Percentiles rank a stretch among this genome's conserved stretches.
These are phyloP conservation scores for California macrophylla DNA, from an alignment of 441 rosid genomes.

Conservation along the genomic window DNA sequence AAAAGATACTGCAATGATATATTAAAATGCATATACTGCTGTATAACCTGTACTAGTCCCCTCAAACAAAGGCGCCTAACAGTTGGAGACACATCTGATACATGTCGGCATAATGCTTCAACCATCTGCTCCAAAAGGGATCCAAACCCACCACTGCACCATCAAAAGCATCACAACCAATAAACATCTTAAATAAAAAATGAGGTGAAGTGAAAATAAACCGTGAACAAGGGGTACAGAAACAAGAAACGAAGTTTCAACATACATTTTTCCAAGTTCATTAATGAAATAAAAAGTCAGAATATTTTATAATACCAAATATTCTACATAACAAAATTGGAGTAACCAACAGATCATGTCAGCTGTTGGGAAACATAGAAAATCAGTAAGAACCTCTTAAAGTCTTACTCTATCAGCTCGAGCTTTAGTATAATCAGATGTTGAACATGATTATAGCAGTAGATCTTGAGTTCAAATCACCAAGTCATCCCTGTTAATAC, in stretches of 20 bases:
- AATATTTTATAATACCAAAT: not conserved
- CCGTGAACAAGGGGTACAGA: not conserved
- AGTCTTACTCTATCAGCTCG: not conserved
- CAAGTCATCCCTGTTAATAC: not conserved
- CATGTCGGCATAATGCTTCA: slow-evolving; percentile 85
- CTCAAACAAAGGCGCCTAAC: slow-evolving; percentile 91
- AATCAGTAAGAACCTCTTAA: not conserved
- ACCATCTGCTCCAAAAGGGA: slow-evolving; percentile 91
- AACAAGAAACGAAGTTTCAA: not conserved
- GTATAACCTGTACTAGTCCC: slow-evolving; percentile 83
- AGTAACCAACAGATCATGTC: not conserved
- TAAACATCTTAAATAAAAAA: slow-evolving; percentile 12
- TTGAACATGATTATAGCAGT: not conserved
- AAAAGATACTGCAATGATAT: not conserved
- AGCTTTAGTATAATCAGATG: not conserved
- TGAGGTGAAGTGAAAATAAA: slow-evolving; percentile 2
- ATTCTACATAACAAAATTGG: not conserved
- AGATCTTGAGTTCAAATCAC: not conserved
- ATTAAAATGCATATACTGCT: not conserved
- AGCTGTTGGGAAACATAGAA: not conserved
- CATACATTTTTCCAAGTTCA: not conserved
- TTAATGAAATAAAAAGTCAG: not conserved
- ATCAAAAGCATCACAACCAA: slow-evolving; percentile 19
- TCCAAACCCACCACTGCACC: slow-evolving; percentile 61
- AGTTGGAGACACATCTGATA: slow-evolving; percentile 90